A percentile compares a stretch with the other conserved stretches of the same genome.
phyloP scores from a whole-genome alignment of 1,284 basidiomycete species.

The Ganoderma leucocontextum region DNA sequence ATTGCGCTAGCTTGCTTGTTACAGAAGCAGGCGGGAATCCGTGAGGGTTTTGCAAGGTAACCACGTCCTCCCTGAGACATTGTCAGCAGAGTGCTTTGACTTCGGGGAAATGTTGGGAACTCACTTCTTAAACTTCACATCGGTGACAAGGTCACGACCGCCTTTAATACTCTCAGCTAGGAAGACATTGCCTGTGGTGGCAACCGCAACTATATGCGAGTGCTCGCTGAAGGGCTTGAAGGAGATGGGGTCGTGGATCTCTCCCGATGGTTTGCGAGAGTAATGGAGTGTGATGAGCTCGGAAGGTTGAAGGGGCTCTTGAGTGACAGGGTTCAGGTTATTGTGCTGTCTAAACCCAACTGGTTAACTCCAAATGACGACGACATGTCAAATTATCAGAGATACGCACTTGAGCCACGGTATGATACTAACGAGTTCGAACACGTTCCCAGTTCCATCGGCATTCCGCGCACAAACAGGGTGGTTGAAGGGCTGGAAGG shows the following conservation, averaged over 20 bases:
- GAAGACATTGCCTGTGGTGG: conserved; percentile 92
- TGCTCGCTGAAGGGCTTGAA: conserved; percentile 94
- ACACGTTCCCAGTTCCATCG: conserved; percentile 84
- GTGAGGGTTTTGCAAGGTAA: conserved; percentile 92
- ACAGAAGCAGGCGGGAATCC: conserved; percentile 67
- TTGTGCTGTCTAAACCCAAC: conserved; percentile 66
- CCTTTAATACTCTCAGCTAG: conserved; percentile 90
- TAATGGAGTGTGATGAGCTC: conserved; percentile 93
- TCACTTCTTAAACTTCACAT: conserved; percentile 87
- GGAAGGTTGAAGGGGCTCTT: conserved; percentile 78
- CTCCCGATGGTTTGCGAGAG: conserved; percentile 78
- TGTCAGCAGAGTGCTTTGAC: conserved; percentile 12
- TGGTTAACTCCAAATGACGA: conserved; percentile 18
- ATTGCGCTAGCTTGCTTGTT: conserved; percentile 41
- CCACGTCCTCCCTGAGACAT: conserved; percentile 76
- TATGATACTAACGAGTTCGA: conserved; percentile 89
- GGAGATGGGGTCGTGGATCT: conserved; percentile 90
- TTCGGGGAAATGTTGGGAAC: conserved; percentile 21
- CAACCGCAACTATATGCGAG: conserved; percentile 90
- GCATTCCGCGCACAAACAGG: conserved; percentile 88
- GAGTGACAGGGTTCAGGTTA: conserved; percentile 87
- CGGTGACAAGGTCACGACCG: conserved; percentile 86
- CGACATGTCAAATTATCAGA: neutral
- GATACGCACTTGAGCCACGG: conserved; percentile 89
- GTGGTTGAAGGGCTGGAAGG: conserved; percentile 89